A percentile compares a stretch with the other conserved stretches of the same genome.
phyloP scores from a whole-genome alignment of 768 basidiomycete species.

The Scleroderma citrinum region DNA sequence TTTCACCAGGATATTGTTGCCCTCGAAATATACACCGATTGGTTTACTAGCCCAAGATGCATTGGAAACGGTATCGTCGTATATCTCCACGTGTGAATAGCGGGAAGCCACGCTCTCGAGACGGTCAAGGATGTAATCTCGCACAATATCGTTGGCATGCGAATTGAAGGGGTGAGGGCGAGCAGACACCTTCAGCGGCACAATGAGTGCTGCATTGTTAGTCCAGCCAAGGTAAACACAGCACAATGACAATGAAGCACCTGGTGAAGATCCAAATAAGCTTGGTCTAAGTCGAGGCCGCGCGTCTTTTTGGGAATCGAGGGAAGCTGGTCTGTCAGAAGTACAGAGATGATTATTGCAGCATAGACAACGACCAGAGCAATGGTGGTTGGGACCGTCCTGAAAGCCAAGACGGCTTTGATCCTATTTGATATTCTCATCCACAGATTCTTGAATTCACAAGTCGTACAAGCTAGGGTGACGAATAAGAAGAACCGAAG shows the following conservation, averaged over 20 bases:
- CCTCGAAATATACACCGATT: slow-evolving; percentile 51
- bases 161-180: slow-evolving; percentile 77
- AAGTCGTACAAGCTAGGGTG: not conserved
- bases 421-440: slow-evolving; percentile 25
- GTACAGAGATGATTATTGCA: slow-evolving; percentile 39
- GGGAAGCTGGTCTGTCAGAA: slow-evolving; percentile 45
- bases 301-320: slow-evolving; percentile 37
- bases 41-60: slow-evolving; percentile 37
- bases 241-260: slow-evolving; percentile 28
- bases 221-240: not conserved
- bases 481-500: no score
- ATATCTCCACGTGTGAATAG: slow-evolving; percentile 43
- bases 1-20: slow-evolving; percentile 62
- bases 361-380: slow-evolving; percentile 44
- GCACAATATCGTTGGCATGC: slow-evolving; percentile 67
- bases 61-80: slow-evolving; percentile 46
- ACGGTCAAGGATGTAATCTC: slow-evolving; percentile 50
- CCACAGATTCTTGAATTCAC: no score
- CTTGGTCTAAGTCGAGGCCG: slow-evolving; percentile 45
- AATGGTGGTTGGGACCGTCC: slow-evolving; percentile 38
- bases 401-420: slow-evolving; percentile 30
- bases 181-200: slow-evolving; percentile 47
- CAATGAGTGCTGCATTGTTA: not conserved
- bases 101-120: slow-evolving; percentile 40
- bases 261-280: slow-evolving; percentile 52